Conservation (phyloP, 352 stramenopile genomes). For the Sclerospora graminicola region DNA sequence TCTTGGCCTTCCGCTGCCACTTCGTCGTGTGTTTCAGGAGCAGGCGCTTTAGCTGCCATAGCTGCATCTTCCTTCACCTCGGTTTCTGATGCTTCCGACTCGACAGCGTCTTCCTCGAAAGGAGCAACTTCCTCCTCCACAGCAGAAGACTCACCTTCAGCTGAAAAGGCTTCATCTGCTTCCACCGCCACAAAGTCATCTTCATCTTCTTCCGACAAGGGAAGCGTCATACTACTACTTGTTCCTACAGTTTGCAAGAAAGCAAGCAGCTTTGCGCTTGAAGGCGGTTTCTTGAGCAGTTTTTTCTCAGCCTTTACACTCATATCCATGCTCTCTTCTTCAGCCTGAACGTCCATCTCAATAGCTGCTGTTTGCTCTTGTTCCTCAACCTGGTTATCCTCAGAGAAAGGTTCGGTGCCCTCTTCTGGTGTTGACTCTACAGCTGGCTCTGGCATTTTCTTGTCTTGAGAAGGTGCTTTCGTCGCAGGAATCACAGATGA, state of each 20-base stretch:
- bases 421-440: slow-evolving; percentile 17
- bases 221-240: neutral
- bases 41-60: slow-evolving; percentile 3
- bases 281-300: slow-evolving; percentile 16
- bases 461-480: slow-evolving; percentile 11
- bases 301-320: slow-evolving; percentile 10
- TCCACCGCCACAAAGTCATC: slow-evolving; percentile 15
- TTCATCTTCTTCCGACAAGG: slow-evolving; percentile 4
- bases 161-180: slow-evolving; percentile 15
- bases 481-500: slow-evolving; percentile 3
- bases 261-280: slow-evolving; percentile 39
- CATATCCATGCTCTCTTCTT: slow-evolving; percentile 5
- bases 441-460: slow-evolving; percentile 3
- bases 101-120: slow-evolving; percentile 7
- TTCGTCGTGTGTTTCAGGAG: slow-evolving; percentile 11
- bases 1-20: slow-evolving; percentile 7
- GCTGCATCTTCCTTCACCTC: slow-evolving; percentile 9
- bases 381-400: slow-evolving; percentile 21
- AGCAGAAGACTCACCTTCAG: slow-evolving; percentile 19
- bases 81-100: slow-evolving; percentile 4
- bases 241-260: slow-evolving; percentile 43
- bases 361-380: slow-evolving; percentile 5
- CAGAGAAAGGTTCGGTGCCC: slow-evolving; percentile 6
- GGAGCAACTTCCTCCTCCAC: slow-evolving; percentile 14
- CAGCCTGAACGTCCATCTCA: slow-evolving; percentile 7